Evolutionary conservation across 2,329 filamentous ascomycete genomes (phyloP).

Genomic region (Neophaeococcomyces mojaviensis): DNA sequence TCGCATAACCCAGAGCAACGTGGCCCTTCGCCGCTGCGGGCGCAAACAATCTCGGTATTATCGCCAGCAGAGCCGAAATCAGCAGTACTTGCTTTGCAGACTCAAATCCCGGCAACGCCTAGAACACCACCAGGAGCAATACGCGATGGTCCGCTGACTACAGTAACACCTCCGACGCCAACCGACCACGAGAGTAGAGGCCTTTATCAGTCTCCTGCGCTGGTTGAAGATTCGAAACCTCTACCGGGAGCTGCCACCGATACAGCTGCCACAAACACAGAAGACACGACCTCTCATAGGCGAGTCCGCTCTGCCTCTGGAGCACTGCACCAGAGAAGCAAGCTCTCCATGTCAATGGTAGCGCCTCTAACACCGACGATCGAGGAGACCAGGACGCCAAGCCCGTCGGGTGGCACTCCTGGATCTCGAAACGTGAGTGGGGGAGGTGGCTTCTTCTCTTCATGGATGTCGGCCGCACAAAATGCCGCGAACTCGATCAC

Average conservation of each 20-base stretch:
- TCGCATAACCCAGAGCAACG: slow-evolving; percentile 4
- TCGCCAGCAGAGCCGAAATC: slow-evolving; percentile 28
- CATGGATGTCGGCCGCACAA: slow-evolving; percentile 85
- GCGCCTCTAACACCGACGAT: slow-evolving; percentile 68
- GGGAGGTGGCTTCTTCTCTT: slow-evolving; percentile 74
- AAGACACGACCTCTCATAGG: slow-evolving; percentile 68
- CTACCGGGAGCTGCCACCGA: too few species aligned
- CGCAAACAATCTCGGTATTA: slow-evolving; percentile 23
- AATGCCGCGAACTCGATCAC: slow-evolving; percentile 78
- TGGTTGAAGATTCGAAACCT: slow-evolving; percentile 16
- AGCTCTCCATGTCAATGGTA: slow-evolving; percentile 68
- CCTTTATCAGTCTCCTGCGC: background rate
- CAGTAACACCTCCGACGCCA: slow-evolving; percentile 58
- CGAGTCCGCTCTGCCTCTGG: slow-evolving; percentile 50
- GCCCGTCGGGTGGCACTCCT: slow-evolving; percentile 40
- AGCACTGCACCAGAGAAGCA: slow-evolving; percentile 62
- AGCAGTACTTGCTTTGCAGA: slow-evolving; percentile 28
- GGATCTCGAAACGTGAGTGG: slow-evolving; percentile 16
- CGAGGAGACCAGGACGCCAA: slow-evolving; percentile 49
- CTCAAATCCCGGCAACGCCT: slow-evolving; percentile 10
- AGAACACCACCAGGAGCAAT: slow-evolving; percentile 24
- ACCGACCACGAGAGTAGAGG: slow-evolving; percentile 32
- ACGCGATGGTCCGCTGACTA: slow-evolving; percentile 43
- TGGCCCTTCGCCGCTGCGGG: slow-evolving; percentile 2
- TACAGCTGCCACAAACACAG: slow-evolving; percentile 22